Base-by-base conservation (phyloP, 768 basidiomycete species). In the Dendrothele bispora region DNA sequence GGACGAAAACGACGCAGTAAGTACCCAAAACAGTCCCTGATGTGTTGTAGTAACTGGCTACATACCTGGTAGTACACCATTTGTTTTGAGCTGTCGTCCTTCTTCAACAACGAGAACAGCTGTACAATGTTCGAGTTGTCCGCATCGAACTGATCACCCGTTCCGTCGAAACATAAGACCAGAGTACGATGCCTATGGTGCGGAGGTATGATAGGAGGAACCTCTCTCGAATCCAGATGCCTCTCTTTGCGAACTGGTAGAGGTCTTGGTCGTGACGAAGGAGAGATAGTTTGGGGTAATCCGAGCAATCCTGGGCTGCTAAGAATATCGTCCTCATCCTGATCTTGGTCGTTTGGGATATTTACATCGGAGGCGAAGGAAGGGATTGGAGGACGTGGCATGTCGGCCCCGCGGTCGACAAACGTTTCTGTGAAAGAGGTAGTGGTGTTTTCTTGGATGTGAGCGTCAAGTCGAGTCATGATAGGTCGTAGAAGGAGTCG, bases 61-160 rank as follows among this genome's bases (percentile, higher is more conserved):
- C 48, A 3, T 36, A 72, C 79, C 67, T 81, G 80, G 53, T 82
- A 82, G 56, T 82, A 82, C 1, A 79, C 74, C 71, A 79, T 69
- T 63, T 83, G 81, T 57, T 79, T 68, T 26, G 61, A 60, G 30
- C 64, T 59, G 45, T 82, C 75, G 54, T 77, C 69, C 59, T 80
- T 82, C 67, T 76, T 76, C 50, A 82, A 55, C 51, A 77, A 49
- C 3, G 75, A 73, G 18, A 79, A 72, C 5, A 82, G 57, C 47
- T 74, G 65, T 5, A 79, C 77, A 36, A 82, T 71, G 44, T 81
- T 82, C 5, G 79, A 80, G 55, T 81, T 81, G 54, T 78, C 75
- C 4, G 62, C 58, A 53, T 76, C 73, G 49, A 77, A 79, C 52
- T 78, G 71, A 52, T 78, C 74, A 5, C 76, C 75, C 2, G 79